Evolutionary conservation across 2,329 filamentous ascomycete species (phyloP).

Genomic region (Davidsoniella australis): DNA sequence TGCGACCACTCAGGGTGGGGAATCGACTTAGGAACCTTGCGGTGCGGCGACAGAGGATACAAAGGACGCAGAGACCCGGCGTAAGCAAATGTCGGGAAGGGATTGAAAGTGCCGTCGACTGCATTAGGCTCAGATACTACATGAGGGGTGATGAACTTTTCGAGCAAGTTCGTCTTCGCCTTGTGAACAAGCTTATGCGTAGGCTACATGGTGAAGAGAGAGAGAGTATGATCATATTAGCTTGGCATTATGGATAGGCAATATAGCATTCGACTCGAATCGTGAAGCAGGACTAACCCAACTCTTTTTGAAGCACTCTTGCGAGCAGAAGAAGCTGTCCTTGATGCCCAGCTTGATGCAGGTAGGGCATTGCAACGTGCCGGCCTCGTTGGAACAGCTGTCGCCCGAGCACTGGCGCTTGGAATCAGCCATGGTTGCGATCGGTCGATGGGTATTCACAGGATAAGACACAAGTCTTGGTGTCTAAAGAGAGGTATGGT

Average conservation of each 20-base stretch:
- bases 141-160: slow-evolving; percentile 58
- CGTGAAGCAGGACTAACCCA: slow-evolving; percentile 49
- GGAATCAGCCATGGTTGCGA: slow-evolving; percentile 25
- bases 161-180: slow-evolving; percentile 57
- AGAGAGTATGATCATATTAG: neutral
- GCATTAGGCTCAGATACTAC: slow-evolving; percentile 80
- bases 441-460: no score
- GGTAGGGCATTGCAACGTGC: slow-evolving; percentile 79
- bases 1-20: slow-evolving; percentile 73
- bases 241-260: neutral
- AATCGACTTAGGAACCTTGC: slow-evolving; percentile 64
- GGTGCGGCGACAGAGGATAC: slow-evolving; percentile 61
- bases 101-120: slow-evolving; percentile 81
- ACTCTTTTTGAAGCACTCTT: slow-evolving; percentile 97
- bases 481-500: no score
- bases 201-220: neutral
- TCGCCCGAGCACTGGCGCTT: slow-evolving; percentile 61
- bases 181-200: slow-evolving; percentile 48
- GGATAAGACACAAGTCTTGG: no score
- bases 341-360: slow-evolving; percentile 77
- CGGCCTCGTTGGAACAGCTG: slow-evolving; percentile 76
- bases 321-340: slow-evolving; percentile 91
- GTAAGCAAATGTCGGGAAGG: slow-evolving; percentile 74
- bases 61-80: slow-evolving; percentile 70
- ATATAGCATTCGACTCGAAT: no score